Evolutionary conservation across 352 stramenopile species (phyloP), one percentile per base, ranked within the genome.

Genomic region (Pythium scleroteichum): DNA sequence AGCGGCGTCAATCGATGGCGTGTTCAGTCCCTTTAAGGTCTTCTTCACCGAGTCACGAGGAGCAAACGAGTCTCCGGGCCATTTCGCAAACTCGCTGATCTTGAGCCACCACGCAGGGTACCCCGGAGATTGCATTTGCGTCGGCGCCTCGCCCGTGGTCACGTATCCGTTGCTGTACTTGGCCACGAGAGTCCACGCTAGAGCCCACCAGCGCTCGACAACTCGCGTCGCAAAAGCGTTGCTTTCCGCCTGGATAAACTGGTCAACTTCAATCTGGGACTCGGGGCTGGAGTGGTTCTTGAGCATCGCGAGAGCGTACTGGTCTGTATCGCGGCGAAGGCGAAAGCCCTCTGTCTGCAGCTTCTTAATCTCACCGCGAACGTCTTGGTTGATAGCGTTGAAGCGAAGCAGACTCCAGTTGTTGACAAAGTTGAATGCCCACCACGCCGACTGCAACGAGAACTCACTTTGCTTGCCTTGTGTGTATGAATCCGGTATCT

Each of bases 361-460:
- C 0, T 26, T 22, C 17, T 59, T 49, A 12, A 86, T 79, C 23
- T 78, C 53, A 1, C 20, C 32, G 2, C 64, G 66, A 14, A 93
- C 72, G 14, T 93, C 81, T 14, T 68, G 48, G 55, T 75, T 86
- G 59, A 94, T 93, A 3, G 74, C 70, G 48, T 89, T 82, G 57
- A 75, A 94, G 17, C 84, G 82, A 23, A 94, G 62, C 41, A 90
- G 44, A 46, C 84, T 91, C 85, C 83, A 93, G 65, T 94, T 92
- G 74, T 90, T 90, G 7, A 94, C 85, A 66, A 93, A 88, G 60
- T 92, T 89, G 68, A 94, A 94, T 13, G 82, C 82, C 82, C 85
- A 90, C 85, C 85, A 94, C 17, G 85, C 79, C 27, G 82, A 92
- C 24, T 85, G 54, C 14, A 69, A 49, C 39, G 83, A 62, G 38